Evolutionary conservation across 371 early-diverging fungal species (phyloP), one percentile per base, ranked within the genome.

Genomic region (Mucor mucedo): DNA sequence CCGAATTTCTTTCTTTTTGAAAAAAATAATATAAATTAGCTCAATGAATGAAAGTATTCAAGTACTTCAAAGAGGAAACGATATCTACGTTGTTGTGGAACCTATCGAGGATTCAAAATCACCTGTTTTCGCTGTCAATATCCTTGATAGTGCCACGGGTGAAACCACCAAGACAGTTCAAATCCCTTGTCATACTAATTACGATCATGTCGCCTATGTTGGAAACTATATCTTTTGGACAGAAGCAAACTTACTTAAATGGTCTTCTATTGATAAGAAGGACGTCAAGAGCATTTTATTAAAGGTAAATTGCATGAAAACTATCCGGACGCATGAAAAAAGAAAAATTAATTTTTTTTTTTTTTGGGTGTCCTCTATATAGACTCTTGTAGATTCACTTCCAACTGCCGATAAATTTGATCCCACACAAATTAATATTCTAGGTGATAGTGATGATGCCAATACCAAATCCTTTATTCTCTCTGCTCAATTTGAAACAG

Each of bases 201-300:
- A 52, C 52, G 65, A 69, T 29, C 59, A 71, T 35, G 32, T 76
- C 21, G 14, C 52, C 8, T 49, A 70, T 32, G 32, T 66, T 52
- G 73, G 75, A 27, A 50, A 69, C 13, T 50, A 69, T 50, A 8
- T 80, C 3, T 50, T 78, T 11, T 81, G 82, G 82, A 71, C 64
- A 1, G 79, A 81, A 57, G 60, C 67, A 11, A 68, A 58, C 35
- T 27, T 47, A 13, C 11, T 81, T 13, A 76, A 78, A 61, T 75
- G 77, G 77, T 71, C 70, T 45, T 58, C 64, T 45, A 55, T 81
- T 10, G 65, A 68, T 11, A 58, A 70, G 0, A 69, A 68, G 35
- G 67, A 72, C n/a, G 61, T 72, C 14, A 65, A 69, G 8, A 66
- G 38, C 6, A 35, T 52, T 4, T 11, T 66, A 4, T 58, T 75